Evolutionary conservation across 1,284 basidiomycete species (phyloP), one percentile per base, ranked within the genome.

Genomic region (Ganoderma lingzhi): DNA sequence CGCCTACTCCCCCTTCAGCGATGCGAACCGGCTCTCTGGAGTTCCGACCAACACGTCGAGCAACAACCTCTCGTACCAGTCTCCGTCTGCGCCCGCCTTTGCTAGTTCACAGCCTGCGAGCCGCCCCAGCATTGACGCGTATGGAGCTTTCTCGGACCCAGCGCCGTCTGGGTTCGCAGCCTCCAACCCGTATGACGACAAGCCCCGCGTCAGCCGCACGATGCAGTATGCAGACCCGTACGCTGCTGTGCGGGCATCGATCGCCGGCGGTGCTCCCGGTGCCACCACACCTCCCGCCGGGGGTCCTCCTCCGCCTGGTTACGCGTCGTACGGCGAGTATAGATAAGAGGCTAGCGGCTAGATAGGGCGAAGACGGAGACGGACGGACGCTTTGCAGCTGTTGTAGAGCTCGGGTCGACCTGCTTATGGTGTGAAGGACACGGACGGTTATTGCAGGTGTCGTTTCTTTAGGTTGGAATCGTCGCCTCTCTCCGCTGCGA

Each of bases 171-270:
- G 67, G 23, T 66, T 76, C 66, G 63, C 73, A 32, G 56, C 77
- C 15, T 74, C 78, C 82, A 73, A 80, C 3, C 71, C 75, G 35
- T 76, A 76, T 6, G 72, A 80, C 78, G 74, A 77, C 39, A 80
- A 80, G 0, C 87, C 89, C 32, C 83, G 86, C 28, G 82, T 94
- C 44, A 96, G 94, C 79, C 83, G 94, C 76, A 96, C 95, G 64
- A 96, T 96, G 94, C 90, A 95, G 81, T 94, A 93, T 76, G 91
- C 93, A 28, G 92, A 94, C 77, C 92, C 92, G 12, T 94, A 94
- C 75, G 91, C 92, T 15, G 91, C 90, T 15, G 91, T 94, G 32
- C 85, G 91, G 28, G 89, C 89, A 12, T 86, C 78, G 42, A 69
- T 80, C 10, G 63, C 74, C 8, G 58, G 70, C 1, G 71, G 70